Evolutionary conservation across 345 rosid genomes (phyloP).

Genomic region (Salix purpurea): DNA sequence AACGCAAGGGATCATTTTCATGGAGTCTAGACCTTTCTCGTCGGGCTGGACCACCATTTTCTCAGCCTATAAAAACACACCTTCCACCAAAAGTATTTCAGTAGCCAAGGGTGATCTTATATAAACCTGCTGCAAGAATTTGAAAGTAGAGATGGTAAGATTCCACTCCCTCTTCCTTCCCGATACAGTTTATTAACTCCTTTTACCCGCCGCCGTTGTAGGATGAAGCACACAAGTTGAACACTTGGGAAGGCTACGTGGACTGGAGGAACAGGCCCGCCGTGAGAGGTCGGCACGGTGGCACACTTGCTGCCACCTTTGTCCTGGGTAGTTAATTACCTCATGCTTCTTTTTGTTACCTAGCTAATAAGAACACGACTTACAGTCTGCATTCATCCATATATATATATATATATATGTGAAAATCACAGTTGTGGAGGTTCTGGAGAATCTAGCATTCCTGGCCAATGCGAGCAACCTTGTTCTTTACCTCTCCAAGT

Average conservation of each 20-base stretch:
- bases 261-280: slow-evolving; percentile 74
- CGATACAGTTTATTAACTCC: neutral
- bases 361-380: no score
- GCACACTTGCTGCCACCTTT: slow-evolving; percentile 76
- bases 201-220: slow-evolving; percentile 17
- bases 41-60: slow-evolving; percentile 39
- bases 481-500: slow-evolving; percentile 65
- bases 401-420: neutral
- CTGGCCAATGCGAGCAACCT: slow-evolving; percentile 92
- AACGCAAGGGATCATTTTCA: slow-evolving; percentile 26
- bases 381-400: no score
- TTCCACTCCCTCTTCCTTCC: neutral
- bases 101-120: slow-evolving; percentile 4
- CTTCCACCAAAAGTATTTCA: neutral
- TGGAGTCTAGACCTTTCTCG: slow-evolving; percentile 48
- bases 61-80: slow-evolving; percentile 28
- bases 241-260: slow-evolving; percentile 52
- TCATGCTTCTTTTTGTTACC: neutral
- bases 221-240: slow-evolving; percentile 44
- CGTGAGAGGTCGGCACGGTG: slow-evolving; percentile 59
- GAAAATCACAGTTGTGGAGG: slow-evolving; percentile 56
- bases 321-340: slow-evolving; percentile 44
- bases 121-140: neutral
- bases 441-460: slow-evolving; percentile 83
- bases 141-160: slow-evolving; percentile 31